phyloP scores from a whole-genome alignment of 2,329 filamentous ascomycete species.

The Pyricularia sp. region DNA sequence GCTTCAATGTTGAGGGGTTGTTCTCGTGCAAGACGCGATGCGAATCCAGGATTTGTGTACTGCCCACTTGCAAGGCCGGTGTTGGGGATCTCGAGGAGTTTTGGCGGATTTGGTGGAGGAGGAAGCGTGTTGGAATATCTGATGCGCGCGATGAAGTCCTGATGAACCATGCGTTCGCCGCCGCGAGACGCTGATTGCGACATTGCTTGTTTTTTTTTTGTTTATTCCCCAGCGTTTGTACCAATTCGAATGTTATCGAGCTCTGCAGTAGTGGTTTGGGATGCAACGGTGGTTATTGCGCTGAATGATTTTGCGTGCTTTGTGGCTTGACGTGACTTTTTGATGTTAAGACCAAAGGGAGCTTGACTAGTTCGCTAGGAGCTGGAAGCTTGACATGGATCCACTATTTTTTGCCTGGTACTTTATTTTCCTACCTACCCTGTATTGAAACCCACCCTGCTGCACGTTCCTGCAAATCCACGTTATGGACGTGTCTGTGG shows the following conservation, averaged over 20 bases:
- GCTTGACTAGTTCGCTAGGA: background rate
- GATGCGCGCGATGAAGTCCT: conserved; percentile 94
- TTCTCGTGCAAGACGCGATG: conserved; percentile 75
- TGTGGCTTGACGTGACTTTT: background rate
- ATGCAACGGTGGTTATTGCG: background rate
- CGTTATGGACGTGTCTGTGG: background rate
- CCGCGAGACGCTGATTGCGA: conserved; percentile 28
- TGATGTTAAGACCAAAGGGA: background rate
- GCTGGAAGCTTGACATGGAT: background rate
- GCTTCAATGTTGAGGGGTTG: conserved; percentile 94
- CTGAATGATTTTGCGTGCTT: background rate
- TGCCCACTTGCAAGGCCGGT: conserved; percentile 75
- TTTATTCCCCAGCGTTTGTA: background rate
- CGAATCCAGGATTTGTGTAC: conserved; percentile 84
- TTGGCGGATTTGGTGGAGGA: conserved; percentile 85
- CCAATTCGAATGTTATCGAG: background rate
- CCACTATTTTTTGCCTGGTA: background rate
- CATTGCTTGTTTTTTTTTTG: conserved; percentile 15
- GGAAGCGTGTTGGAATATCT: conserved; percentile 93
- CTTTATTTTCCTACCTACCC: background rate
- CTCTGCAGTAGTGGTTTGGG: background rate
- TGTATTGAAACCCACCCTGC: background rate
- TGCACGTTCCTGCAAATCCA: background rate
- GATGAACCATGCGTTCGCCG: conserved; percentile 56
- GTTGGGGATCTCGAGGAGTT: conserved; percentile 93